These are phyloP conservation scores for Botrytis deweyae DNA, from an alignment of 2,329 filamentous ascomycete species.

Conservation along the genomic window DNA sequence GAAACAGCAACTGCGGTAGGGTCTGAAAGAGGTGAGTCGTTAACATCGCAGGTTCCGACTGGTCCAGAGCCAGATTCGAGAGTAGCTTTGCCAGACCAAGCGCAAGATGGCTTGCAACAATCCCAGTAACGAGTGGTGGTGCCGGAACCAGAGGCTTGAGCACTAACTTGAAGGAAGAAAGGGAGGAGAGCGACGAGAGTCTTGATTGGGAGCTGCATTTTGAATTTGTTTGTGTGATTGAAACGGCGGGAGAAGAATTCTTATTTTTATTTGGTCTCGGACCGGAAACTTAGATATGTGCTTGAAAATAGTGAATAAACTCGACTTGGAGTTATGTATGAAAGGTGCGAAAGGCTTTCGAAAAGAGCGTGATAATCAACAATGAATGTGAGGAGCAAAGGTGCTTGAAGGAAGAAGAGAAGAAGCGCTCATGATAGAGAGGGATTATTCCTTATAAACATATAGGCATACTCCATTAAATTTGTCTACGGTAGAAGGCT, in stretches of 20 bases:
- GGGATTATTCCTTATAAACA: constrained; percentile 12
- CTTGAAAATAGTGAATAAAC: constrained; percentile 15
- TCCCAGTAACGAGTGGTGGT: constrained; percentile 55
- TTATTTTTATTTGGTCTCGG: constrained; percentile 3
- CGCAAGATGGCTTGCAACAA: constrained; percentile 70
- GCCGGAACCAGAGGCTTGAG: constrained; percentile 30
- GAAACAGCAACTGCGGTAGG: constrained; percentile 44
- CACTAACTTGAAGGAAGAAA: constrained; percentile 31
- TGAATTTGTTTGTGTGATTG: constrained; percentile 5
- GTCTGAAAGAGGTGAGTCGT: constrained; percentile 54
- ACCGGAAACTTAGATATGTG: constrained; percentile 1
- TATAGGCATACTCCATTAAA: neutral
- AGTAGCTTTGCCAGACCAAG: constrained; percentile 57
- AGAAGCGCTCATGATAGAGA: neutral
- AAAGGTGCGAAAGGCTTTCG: neutral
- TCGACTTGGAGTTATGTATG: constrained; percentile 14
- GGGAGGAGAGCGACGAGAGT: constrained; percentile 34
- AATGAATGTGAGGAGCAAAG: constrained; percentile 20
- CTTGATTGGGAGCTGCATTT: constrained; percentile 24
- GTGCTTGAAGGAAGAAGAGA: constrained; percentile 14
- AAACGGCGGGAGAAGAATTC: neutral
- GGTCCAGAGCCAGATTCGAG: constrained; percentile 40
- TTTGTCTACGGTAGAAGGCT: neutral
- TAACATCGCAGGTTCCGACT: constrained; percentile 39
- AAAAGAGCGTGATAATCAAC: constrained; percentile 16